A percentile compares a stretch with the other conserved stretches of the same genome.
Evolutionary conservation across 192 early-diverging fungal genomes (phyloP).

Genomic region (Obelidium mucronatum): DNA sequence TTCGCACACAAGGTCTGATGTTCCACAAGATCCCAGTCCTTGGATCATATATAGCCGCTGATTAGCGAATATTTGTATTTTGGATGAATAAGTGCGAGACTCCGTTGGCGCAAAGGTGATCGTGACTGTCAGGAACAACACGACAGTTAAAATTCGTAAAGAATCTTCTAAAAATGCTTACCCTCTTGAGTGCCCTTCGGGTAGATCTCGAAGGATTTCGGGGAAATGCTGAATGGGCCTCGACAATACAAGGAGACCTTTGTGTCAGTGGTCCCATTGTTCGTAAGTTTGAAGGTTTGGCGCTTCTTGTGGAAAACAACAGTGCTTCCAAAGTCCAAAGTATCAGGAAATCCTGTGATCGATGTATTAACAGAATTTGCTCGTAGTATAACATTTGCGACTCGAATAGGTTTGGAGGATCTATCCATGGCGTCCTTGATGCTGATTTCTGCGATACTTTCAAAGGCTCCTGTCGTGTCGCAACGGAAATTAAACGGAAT

Average conservation of each 20-base stretch:
- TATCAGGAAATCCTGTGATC: conserved; percentile 59
- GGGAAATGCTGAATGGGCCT: conserved; percentile 56
- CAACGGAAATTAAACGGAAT: conserved; percentile 57
- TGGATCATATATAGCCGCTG: conserved; percentile 60
- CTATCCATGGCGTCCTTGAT: conserved; percentile 57
- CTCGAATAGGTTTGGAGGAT: conserved; percentile 46
- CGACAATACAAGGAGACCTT: conserved; percentile 54
- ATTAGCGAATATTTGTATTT: conserved; percentile 62
- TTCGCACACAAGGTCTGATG: conserved; percentile 63
- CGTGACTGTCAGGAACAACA: conserved; percentile 24
- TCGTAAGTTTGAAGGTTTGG: conserved; percentile 50
- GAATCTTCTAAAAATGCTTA: background rate
- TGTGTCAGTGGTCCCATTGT: conserved; percentile 58
- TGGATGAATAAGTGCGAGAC: conserved; percentile 44
- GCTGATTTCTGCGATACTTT: conserved; percentile 55
- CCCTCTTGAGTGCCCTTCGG: conserved; percentile 53
- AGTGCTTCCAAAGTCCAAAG: conserved; percentile 63
- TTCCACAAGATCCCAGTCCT: conserved; percentile 53
- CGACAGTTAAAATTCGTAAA: background rate
- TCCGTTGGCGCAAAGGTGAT: conserved; percentile 61
- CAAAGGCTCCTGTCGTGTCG: conserved; percentile 58
- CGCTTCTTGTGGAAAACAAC: conserved; percentile 52
- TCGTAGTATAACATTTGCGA: conserved; percentile 55
- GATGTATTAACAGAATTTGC: conserved; percentile 57
- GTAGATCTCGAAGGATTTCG: conserved; percentile 50